Evolutionary conservation across 495 filamentous ascomycete species (phyloP), one percentile per base, ranked within the genome.

Genomic region (Lophiotrema nucula): DNA sequence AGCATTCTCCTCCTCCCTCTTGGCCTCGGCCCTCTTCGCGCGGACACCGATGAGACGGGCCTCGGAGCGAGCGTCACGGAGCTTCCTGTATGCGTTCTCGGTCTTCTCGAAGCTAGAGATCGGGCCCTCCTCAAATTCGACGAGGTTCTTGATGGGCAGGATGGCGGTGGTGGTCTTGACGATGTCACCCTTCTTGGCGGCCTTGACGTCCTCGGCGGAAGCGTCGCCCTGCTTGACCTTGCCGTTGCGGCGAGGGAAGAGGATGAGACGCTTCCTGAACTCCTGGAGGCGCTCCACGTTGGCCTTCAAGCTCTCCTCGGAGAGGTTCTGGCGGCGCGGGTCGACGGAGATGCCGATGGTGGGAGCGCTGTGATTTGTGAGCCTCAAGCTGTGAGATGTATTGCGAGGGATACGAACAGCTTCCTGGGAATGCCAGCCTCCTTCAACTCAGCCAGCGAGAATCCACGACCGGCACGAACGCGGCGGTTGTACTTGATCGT

Each of bases 261-360:
- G 80, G 78, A 98, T 95, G 71, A 98, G 77, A 70, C 91, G 89
- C 65, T 83, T 83, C 79, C 86, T 88, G 90, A 96, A 98, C 73
- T 86, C 89, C 81, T 95, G 88, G 66, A 98, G 88, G 70, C 93
- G 93, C 73, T 87, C 87, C 65, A 97, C 95, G 79, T 98, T 98
- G 80, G 80, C 82, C 72, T 88, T 79, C 67, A 97, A 89, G 58
- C 86, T 86, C 82, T 97, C 95, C 76, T 89, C 87, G 72, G 87
- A 92, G 75, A 95, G 88, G 84, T 97, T 98, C 79, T 84, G 82
- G 74, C 93, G 93, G 79, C 95, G 95, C 76, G 83, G 82, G 78
- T 97, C 93, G 78, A 98, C 92, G 60, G 89, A 74, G 80, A 98
- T 97, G 77, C 93, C 93, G 79, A 98, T 86, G 73, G 91, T 96